Conservation (phyloP, 192 early-diverging fungal genomes). For the Umbelopsis sp. region DNA sequence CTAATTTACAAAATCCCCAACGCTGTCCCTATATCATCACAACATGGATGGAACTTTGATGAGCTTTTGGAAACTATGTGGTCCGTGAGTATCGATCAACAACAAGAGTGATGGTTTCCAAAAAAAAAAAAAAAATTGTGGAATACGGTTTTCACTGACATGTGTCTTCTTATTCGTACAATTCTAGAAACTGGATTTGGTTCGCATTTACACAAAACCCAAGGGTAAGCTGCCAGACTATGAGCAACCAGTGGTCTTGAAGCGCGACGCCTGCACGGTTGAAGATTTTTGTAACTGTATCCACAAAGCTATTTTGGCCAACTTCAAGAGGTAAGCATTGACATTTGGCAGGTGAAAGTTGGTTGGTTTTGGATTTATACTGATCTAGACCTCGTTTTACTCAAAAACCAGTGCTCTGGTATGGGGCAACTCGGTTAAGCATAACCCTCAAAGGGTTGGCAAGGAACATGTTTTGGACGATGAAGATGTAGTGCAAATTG, state of each 20-base stretch:
- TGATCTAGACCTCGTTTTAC: neutral
- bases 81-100: conserved; percentile 29
- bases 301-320: conserved; percentile 89
- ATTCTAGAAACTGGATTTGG: conserved; percentile 63
- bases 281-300: conserved; percentile 97
- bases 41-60: conserved; percentile 97
- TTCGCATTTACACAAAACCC: conserved; percentile 88
- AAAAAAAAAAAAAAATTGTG: neutral
- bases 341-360: neutral
- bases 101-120: too few relatives aligned
- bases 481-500: conserved; percentile 97
- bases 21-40: conserved; percentile 77
- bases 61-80: conserved; percentile 87
- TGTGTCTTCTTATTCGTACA: neutral
- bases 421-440: conserved; percentile 95
- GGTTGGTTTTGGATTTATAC: neutral
- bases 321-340: conserved; percentile 79
- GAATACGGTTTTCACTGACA: neutral
- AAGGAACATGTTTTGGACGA: conserved; percentile 88
- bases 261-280: conserved; percentile 64
- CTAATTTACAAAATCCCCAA: conserved; percentile 97
- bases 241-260: conserved; percentile 88
- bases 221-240: conserved; percentile 97
- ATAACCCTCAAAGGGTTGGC: conserved; percentile 98
- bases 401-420: conserved; percentile 67